These are phyloP conservation scores for Fusarium sp. DNA, from an alignment of 2,329 filamentous ascomycete species.

Conservation along the genomic window DNA sequence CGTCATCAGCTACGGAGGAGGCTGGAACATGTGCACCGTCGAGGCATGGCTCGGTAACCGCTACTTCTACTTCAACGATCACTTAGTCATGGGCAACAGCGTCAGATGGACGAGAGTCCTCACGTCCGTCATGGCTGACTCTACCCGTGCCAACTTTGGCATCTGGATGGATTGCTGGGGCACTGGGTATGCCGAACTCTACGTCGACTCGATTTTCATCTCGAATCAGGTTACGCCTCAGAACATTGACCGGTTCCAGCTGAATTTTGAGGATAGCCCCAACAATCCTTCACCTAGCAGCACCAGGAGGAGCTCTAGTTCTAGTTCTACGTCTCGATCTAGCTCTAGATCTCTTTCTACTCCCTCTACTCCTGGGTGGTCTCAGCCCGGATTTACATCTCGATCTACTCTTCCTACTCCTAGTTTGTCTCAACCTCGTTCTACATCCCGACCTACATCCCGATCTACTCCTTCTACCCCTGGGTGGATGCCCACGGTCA, in stretches of 20 bases:
- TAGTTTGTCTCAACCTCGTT: background rate
- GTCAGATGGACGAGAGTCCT: constrained; percentile 13
- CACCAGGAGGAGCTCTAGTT: background rate
- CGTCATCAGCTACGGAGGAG: background rate
- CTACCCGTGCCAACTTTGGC: background rate
- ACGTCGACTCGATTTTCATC: constrained; percentile 23
- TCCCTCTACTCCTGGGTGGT: background rate
- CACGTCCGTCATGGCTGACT: background rate
- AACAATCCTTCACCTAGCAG: background rate
- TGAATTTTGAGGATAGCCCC: constrained; percentile 4
- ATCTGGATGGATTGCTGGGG: constrained; percentile 12
- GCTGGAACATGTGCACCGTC: background rate
- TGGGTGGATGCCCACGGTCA: background rate
- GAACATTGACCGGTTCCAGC: constrained; percentile 10
- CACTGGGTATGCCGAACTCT: background rate
- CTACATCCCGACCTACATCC: background rate
- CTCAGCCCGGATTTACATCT: too few relatives aligned
- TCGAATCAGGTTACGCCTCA: constrained; percentile 20
- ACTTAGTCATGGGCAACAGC: background rate
- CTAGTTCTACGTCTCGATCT: background rate
- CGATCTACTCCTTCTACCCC: background rate
- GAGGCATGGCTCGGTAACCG: background rate
- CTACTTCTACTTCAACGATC: constrained; percentile 5
- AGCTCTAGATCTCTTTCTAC: background rate
- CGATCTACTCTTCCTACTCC: too few relatives aligned